These are phyloP conservation scores for Teunomyces panamensis DNA, from an alignment of 805 yeast species.

Conservation along the genomic window DNA sequence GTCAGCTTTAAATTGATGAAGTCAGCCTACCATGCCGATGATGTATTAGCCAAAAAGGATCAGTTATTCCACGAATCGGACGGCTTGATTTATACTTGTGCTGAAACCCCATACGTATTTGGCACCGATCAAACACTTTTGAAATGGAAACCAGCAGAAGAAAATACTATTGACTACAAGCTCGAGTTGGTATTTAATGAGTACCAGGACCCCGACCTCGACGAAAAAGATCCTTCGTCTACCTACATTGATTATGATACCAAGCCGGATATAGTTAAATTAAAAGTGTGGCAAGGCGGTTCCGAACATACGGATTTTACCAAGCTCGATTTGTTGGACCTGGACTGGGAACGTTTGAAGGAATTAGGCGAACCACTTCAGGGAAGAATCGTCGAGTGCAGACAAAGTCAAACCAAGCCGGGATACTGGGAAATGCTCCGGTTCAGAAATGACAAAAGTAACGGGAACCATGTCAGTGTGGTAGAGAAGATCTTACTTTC, in stretches of 20 bases:
- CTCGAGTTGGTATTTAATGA: slow-evolving; percentile 58
- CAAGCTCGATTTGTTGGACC: slow-evolving; percentile 57
- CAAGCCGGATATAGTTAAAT: slow-evolving; percentile 59
- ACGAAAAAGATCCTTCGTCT: slow-evolving; percentile 63
- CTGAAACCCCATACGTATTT: slow-evolving; percentile 78
- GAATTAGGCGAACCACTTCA: slow-evolving; percentile 74
- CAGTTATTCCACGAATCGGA: slow-evolving; percentile 84
- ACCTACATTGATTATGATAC: slow-evolving; percentile 79
- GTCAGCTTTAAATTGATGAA: slow-evolving; percentile 87
- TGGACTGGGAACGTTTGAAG: slow-evolving; percentile 80
- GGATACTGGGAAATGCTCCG: slow-evolving; percentile 82
- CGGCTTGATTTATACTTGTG: slow-evolving; percentile 91
- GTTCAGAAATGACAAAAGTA: slow-evolving; percentile 88
- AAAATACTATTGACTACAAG: slow-evolving; percentile 88
- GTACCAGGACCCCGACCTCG: slow-evolving; percentile 60
- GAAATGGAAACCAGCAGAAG: slow-evolving; percentile 97
- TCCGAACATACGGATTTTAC: slow-evolving; percentile 61
- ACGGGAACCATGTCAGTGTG: slow-evolving; percentile 80
- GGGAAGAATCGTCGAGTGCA: slow-evolving; percentile 85
- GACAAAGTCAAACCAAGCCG: slow-evolving; percentile 51
- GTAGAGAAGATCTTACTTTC: slow-evolving; percentile 81
- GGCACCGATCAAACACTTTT: slow-evolving; percentile 86
- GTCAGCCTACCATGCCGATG: slow-evolving; percentile 70
- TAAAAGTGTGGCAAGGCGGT: slow-evolving; percentile 79
- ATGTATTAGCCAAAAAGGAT: slow-evolving; percentile 69